Conservation (phyloP, 805 yeast species). For the Nakazawaea laoshanensis region DNA sequence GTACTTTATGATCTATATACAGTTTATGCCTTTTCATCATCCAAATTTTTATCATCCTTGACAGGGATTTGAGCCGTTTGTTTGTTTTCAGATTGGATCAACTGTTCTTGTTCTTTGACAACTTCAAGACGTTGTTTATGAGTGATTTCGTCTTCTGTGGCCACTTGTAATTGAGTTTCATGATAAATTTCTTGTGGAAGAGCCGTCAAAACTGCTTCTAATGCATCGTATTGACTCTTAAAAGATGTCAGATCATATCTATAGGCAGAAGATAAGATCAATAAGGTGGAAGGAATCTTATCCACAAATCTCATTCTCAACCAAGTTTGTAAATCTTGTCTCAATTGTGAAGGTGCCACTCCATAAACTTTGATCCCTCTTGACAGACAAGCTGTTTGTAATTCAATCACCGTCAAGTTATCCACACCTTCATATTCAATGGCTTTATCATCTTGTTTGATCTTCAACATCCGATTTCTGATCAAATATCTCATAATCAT, state of each 20-base stretch:
- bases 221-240: conserved; percentile 74
- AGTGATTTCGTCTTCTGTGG: conserved; percentile 42
- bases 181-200: conserved; percentile 94
- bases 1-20: no score
- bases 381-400: conserved; percentile 84
- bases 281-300: conserved; percentile 81
- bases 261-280: conserved; percentile 79
- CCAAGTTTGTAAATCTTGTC: conserved; percentile 78
- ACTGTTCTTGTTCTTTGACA: conserved; percentile 70
- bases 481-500: conserved; percentile 83
- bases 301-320: conserved; percentile 78
- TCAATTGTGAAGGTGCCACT: conserved; percentile 68
- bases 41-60: conserved; percentile 53
- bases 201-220: conserved; percentile 78
- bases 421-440: conserved; percentile 92
- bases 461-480: conserved; percentile 78
- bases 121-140: conserved; percentile 65
- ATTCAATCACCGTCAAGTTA: conserved; percentile 69
- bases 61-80: conserved; percentile 64
- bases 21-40: conserved; percentile 32
- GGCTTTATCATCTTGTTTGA: conserved; percentile 83
- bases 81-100: conserved; percentile 81
- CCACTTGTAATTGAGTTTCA: conserved; percentile 83
- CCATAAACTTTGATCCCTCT: conserved; percentile 84
- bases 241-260: conserved; percentile 44